phyloP scores from a whole-genome alignment of 2,329 filamentous ascomycete genomes.

The Fusarium sublunatum region DNA sequence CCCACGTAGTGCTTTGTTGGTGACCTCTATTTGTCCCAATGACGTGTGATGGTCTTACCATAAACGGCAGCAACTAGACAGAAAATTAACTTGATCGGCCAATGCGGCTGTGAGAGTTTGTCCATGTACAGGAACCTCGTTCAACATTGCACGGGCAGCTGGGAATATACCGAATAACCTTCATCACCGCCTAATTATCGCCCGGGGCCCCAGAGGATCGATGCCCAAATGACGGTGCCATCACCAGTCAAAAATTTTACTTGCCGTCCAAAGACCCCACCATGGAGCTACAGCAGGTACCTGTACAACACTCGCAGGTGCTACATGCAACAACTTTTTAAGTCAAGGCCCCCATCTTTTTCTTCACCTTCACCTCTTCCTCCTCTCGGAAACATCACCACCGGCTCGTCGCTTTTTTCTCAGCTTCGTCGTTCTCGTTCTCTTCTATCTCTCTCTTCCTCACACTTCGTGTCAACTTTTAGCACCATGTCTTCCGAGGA shows the following conservation, averaged over 20 bases:
- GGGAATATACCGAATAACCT: slow-evolving; percentile 2
- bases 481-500: slow-evolving; percentile 69
- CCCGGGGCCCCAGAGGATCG: slow-evolving; percentile 27
- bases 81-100: neutral
- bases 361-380: slow-evolving; percentile 26
- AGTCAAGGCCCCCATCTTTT: slow-evolving; percentile 38
- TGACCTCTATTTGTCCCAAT: slow-evolving; percentile 13
- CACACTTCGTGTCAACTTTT: slow-evolving; percentile 29
- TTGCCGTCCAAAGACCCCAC: slow-evolving; percentile 35
- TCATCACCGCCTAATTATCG: slow-evolving; percentile 31
- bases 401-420: slow-evolving; percentile 33
- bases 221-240: slow-evolving; percentile 40
- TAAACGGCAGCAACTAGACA: slow-evolving; percentile 32
- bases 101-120: slow-evolving; percentile 9
- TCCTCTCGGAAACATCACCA: neutral
- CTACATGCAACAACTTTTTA: slow-evolving; percentile 33
- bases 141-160: neutral
- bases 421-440: slow-evolving; percentile 14
- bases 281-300: slow-evolving; percentile 15
- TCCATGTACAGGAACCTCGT: neutral
- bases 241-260: slow-evolving; percentile 46
- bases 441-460: slow-evolving; percentile 11
- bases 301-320: slow-evolving; percentile 7
- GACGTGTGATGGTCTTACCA: slow-evolving; percentile 17
- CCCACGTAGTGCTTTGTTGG: slow-evolving; percentile 22